Conservation (phyloP, 371 early-diverging fungal species). For the Syncephalastrum monosporum region DNA sequence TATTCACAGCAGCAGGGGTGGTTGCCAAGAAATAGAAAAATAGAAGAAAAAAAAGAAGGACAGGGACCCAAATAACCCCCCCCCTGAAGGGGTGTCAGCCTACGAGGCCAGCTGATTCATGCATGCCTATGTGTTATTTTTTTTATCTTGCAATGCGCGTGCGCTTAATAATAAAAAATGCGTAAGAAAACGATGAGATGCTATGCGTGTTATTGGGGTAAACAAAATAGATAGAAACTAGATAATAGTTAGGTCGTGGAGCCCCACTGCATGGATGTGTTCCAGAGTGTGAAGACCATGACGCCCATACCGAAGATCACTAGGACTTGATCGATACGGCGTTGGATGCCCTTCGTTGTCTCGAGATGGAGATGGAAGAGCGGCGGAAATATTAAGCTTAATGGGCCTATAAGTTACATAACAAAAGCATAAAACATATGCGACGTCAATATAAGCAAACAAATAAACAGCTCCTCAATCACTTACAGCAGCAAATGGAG, state of each 20-base stretch:
- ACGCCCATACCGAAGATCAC: slow-evolving; percentile 72
- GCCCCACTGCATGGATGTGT: slow-evolving; percentile 42
- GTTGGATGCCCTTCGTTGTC: slow-evolving; percentile 42
- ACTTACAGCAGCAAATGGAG: slow-evolving; percentile 78
- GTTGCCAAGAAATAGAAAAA: too few relatives aligned
- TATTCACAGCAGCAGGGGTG: too few relatives aligned
- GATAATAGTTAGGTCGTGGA: not conserved
- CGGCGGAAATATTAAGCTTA: slow-evolving; percentile 47
- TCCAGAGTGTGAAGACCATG: slow-evolving; percentile 72
- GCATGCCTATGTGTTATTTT: too few relatives aligned
- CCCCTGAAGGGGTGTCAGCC: too few relatives aligned
- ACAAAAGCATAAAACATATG: not conserved
- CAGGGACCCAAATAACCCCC: too few relatives aligned
- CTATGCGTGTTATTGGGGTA: not conserved
- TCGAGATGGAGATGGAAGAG: slow-evolving; percentile 36
- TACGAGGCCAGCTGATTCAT: too few relatives aligned
- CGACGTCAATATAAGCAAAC: slow-evolving; percentile 15
- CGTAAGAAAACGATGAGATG: too few relatives aligned
- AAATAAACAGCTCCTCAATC: too few relatives aligned
- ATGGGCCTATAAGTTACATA: slow-evolving; percentile 25
- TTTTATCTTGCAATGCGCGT: too few relatives aligned
- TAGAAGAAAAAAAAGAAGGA: too few relatives aligned
- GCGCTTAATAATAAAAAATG: too few relatives aligned
- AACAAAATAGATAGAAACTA: not conserved
- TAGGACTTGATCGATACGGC: slow-evolving; percentile 58